A percentile compares a stretch with the other conserved stretches of the same genome.
These are phyloP conservation scores for Oenanthe sinensis DNA, from an alignment of 129 eudicot species.

Conservation along the genomic window DNA sequence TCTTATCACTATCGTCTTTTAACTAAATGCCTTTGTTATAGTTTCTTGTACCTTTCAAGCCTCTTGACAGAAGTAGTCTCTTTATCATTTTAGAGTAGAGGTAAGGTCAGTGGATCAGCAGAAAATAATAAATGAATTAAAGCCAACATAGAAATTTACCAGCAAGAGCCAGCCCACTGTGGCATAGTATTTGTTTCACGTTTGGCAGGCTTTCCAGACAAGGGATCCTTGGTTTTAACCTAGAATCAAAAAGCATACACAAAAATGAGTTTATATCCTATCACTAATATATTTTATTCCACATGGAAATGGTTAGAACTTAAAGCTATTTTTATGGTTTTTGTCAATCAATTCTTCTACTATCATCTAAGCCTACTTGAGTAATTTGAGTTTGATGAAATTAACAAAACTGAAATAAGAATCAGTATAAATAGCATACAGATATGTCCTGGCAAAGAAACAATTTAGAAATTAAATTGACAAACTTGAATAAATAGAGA, in stretches of 20 bases:
- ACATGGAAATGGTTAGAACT: neutral
- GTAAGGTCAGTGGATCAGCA: neutral
- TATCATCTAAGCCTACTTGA: neutral
- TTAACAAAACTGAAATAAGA: neutral
- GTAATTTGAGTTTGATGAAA: neutral
- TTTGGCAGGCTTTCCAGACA: slow-evolving; percentile 66
- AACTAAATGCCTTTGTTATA: too few species aligned
- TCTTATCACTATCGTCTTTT: neutral
- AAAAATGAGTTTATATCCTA: neutral
- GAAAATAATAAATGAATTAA: neutral
- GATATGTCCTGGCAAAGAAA: neutral
- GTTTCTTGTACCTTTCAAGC: neutral
- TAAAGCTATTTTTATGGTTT: neutral
- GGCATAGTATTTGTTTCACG: slow-evolving; percentile 99
- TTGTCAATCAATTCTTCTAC: neutral
- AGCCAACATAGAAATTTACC: slow-evolving; percentile 31
- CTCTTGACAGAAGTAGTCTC: neutral
- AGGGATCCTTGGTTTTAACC: slow-evolving; percentile 68
- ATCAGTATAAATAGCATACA: neutral
- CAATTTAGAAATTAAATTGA: neutral
- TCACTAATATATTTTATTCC: neutral
- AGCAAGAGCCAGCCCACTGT: slow-evolving; percentile 99
- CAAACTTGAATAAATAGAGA: neutral
- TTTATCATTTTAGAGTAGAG: neutral
- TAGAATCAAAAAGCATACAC: slow-evolving; percentile 17